Percentiles rank a stretch among this genome's conserved stretches.
Conservation (phyloP, 2,329 filamentous ascomycete species). For the Fusarium pseudograminearum region DNA sequence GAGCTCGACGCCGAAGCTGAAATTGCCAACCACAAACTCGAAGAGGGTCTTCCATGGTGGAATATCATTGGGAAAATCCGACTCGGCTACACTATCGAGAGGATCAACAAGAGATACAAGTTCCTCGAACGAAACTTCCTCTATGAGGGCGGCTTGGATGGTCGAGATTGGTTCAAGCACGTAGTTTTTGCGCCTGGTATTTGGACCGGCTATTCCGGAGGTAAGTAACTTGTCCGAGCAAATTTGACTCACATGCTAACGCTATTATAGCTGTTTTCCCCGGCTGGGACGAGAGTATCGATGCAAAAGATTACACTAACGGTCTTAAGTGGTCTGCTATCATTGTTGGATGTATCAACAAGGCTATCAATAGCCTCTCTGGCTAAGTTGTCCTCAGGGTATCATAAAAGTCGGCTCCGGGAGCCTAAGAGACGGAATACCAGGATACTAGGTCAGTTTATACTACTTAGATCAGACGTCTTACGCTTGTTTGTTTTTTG, state of each 20-base stretch:
- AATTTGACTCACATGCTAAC: constrained; percentile 1
- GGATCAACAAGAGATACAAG: constrained; percentile 86
- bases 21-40: constrained; percentile 57
- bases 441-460: neutral
- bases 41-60: constrained; percentile 79
- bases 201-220: constrained; percentile 91
- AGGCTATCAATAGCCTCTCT: constrained; percentile 58
- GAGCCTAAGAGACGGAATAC: neutral
- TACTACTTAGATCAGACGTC: neutral
- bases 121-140: constrained; percentile 83
- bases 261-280: constrained; percentile 67
- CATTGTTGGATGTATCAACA: constrained; percentile 63
- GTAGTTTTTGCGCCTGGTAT: constrained; percentile 91
- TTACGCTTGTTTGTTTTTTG: neutral
- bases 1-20: constrained; percentile 61
- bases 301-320: constrained; percentile 68
- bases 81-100: constrained; percentile 72
- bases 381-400: neutral
- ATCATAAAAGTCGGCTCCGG: neutral
- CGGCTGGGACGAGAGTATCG: constrained; percentile 72
- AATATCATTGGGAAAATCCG: constrained; percentile 75
- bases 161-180: constrained; percentile 91
- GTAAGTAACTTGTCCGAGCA: constrained; percentile 55
- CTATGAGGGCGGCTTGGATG: constrained; percentile 80
- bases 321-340: constrained; percentile 70